phyloP scores from a whole-genome alignment of 345 rosid genomes.

The Citrus hindsii region DNA sequence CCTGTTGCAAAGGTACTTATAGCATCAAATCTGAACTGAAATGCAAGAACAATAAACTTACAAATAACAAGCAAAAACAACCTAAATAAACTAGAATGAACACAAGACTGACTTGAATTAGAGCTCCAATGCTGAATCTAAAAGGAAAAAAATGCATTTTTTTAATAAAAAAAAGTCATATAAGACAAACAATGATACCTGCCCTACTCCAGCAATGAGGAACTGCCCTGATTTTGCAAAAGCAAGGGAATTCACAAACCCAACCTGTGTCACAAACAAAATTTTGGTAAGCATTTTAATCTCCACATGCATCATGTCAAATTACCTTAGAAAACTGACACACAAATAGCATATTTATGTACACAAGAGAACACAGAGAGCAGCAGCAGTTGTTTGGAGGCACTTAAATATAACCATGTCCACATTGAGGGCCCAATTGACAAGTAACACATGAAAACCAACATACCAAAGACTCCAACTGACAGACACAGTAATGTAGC shows the following conservation, averaged over 20 bases:
- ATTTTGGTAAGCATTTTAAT: constrained; percentile 5
- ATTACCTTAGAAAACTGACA: not conserved
- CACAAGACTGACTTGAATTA: not conserved
- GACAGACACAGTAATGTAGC: not conserved
- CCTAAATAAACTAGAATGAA: not conserved
- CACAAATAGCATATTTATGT: not conserved
- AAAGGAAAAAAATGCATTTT: not conserved
- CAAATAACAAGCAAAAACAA: not conserved
- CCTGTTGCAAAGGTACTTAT: constrained; percentile 41
- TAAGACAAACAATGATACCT: constrained; percentile 36
- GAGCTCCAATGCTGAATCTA: not conserved
- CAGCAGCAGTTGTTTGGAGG: not conserved
- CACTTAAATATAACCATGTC: not conserved
- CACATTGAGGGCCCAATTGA: not conserved
- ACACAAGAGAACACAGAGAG: not conserved
- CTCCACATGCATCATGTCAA: not conserved
- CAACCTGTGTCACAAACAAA: constrained; percentile 51
- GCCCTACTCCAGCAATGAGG: constrained; percentile 86
- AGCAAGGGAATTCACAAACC: constrained; percentile 91
- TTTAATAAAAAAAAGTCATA: not conserved
- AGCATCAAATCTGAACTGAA: not conserved
- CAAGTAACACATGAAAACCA: not conserved
- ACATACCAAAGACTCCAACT: not conserved
- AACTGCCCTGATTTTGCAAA: constrained; percentile 87
- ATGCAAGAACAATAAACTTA: not conserved